These are phyloP conservation scores for Lactarius trivialis DNA, from an alignment of 768 basidiomycete genomes.

Conservation along the genomic window DNA sequence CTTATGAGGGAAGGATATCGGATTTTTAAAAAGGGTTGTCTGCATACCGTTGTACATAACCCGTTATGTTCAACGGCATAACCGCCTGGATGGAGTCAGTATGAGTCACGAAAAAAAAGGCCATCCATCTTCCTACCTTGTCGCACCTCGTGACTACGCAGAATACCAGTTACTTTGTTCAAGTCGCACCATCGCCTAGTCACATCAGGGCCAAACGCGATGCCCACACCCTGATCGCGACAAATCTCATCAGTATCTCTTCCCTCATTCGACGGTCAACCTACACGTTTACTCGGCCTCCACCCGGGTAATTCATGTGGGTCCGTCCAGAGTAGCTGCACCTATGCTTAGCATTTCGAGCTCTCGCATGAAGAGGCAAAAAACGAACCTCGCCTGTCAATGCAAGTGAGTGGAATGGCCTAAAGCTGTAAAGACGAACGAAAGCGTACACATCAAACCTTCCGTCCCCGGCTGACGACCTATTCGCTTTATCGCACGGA, in stretches of 20 bases:
- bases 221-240: conserved; percentile 74
- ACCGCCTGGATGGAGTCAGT: conserved; percentile 48
- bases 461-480: conserved; percentile 90
- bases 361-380: neutral
- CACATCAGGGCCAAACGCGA: conserved; percentile 93
- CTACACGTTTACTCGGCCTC: conserved; percentile 90
- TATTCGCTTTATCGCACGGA: conserved; percentile 80
- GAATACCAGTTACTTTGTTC: conserved; percentile 81
- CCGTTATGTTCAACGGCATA: conserved; percentile 95
- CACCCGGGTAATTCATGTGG: conserved; percentile 85
- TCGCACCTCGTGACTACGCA: conserved; percentile 95
- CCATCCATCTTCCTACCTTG: conserved; percentile 48
- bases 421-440: neutral
- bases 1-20: conserved; percentile 9
- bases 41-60: conserved; percentile 69
- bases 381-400: conserved; percentile 52
- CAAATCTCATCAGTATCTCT: conserved; percentile 20
- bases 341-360: conserved; percentile 14
- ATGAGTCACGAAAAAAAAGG: conserved; percentile 1
- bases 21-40: neutral
- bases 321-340: conserved; percentile 89
- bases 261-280: conserved; percentile 27
- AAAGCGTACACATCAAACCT: conserved; percentile 87
- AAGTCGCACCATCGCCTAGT: conserved; percentile 83
- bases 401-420: conserved; percentile 11